Base-by-base conservation (phyloP, 2,329 filamentous ascomycete genomes). In the Colletotrichum orchidophilum region DNA sequence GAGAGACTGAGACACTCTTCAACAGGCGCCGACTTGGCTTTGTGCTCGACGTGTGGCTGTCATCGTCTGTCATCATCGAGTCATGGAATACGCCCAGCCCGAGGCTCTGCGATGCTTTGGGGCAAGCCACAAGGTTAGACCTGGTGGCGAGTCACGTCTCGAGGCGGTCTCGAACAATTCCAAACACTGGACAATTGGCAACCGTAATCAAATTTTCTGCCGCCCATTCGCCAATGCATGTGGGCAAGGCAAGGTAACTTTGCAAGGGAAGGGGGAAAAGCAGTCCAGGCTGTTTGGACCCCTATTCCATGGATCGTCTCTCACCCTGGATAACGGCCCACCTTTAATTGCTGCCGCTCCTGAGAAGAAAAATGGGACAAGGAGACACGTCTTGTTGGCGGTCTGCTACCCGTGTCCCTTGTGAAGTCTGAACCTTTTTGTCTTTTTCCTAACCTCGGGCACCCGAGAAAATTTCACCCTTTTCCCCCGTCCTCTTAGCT, bases 291-390 rank as follows among this genome's bases (percentile, higher is more conserved):
- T 49, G 11, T 49, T 63, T 68, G 69, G 69, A 71, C 69, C 69
- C 69, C 69, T 71, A 71, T 71, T 71, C 35, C 53, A 24, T 46
- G 69, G 59, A 63, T 71, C 53, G 58, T 49, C 64, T 46, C 64
- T 67, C 46, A 58, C 35, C 57, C 15, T 52, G 52, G 42, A 54
- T 42, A 24, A 26, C 24, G 58, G 49, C 64, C 63, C 63, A 60
- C 67, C 39, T 55, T 39, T 52, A 33, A 61, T 55, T 55, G 52
- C 52, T 58, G n/a, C 35, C 26, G 68, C 57, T 66, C 33, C n/a
- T 53, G 35, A 62, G 62, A 62, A 71, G 54, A 55, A 52, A 52
- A 24, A 15, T 8, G 52, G 52, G 18, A 63, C 46, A 49, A 67
- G 58, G 64, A 69, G 58, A 71, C 64, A 63, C 52, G 52, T 71